These are phyloP conservation scores for Ustilago bromivora DNA, from an alignment of 1,284 basidiomycete species.

Conservation along the genomic window DNA sequence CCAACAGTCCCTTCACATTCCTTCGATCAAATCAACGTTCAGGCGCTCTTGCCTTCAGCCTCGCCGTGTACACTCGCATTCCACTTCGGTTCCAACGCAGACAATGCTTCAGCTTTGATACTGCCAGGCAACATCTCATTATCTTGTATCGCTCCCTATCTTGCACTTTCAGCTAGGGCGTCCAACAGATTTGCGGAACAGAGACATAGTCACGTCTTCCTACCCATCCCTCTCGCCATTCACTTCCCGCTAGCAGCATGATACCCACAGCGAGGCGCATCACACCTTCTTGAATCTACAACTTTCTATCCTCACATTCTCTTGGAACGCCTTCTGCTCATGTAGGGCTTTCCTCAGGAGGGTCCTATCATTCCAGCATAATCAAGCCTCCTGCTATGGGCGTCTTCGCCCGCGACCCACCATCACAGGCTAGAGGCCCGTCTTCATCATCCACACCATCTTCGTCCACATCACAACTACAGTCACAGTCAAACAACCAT, in stretches of 20 bases:
- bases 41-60: not conserved
- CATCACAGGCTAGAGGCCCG: constrained; percentile 13
- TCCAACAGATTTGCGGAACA: no score
- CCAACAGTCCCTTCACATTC: not conserved
- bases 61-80: not conserved
- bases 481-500: constrained; percentile 1
- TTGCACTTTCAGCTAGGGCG: no score
- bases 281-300: not conserved
- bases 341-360: not conserved
- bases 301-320: not conserved
- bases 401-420: constrained; percentile 51
- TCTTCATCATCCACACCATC: constrained; percentile 7
- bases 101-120: constrained; percentile 5
- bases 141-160: no score
- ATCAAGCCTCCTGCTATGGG: constrained; percentile 52
- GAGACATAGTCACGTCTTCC: no score
- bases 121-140: not conserved
- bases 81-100: not conserved
- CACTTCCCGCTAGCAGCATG: constrained; percentile 10
- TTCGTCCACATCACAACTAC: constrained; percentile 13
- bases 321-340: not conserved
- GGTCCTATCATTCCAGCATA: constrained; percentile 12
- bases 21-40: not conserved
- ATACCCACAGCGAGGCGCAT: constrained; percentile 4
- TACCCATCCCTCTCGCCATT: no score